phyloP scores from a whole-genome alignment of 768 basidiomycete genomes.

The Rhodotorula taiwanensis region DNA sequence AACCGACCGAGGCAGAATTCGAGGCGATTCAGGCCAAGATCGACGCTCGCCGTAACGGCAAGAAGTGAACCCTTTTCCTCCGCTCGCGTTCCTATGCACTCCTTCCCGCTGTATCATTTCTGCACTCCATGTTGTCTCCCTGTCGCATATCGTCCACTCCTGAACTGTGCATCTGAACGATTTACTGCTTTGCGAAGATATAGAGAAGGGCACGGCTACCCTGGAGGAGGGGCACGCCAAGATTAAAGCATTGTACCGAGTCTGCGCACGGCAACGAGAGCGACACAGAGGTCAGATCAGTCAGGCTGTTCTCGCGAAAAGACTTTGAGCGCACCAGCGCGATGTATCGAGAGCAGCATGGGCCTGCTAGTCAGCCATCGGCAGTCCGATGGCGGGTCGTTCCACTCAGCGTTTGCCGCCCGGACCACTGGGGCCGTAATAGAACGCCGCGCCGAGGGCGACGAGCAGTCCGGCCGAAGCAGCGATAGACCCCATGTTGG shows the following conservation, averaged over 20 bases:
- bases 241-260: slow-evolving; percentile 34
- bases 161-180: too few relatives aligned
- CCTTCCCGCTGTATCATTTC: background rate
- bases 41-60: slow-evolving; percentile 15
- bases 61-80: background rate
- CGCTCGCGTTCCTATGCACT: background rate
- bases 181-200: too few relatives aligned
- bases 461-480: slow-evolving; percentile 31
- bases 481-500: slow-evolving; percentile 21
- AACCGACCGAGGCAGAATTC: slow-evolving; percentile 38
- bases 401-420: slow-evolving; percentile 11
- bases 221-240: too few relatives aligned
- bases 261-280: background rate
- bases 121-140: too few relatives aligned
- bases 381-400: too few relatives aligned
- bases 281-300: slow-evolving; percentile 21
- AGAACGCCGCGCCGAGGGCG: slow-evolving; percentile 33
- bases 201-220: too few relatives aligned
- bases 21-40: slow-evolving; percentile 41
- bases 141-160: too few relatives aligned
- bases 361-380: too few relatives aligned
- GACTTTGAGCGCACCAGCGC: slow-evolving; percentile 6
- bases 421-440: slow-evolving; percentile 36
- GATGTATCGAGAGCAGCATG: too few relatives aligned
- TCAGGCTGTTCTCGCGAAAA: slow-evolving; percentile 24